phyloP scores from a whole-genome alignment of 495 filamentous ascomycete genomes.

The Podospora bellae-mahoneyi region DNA sequence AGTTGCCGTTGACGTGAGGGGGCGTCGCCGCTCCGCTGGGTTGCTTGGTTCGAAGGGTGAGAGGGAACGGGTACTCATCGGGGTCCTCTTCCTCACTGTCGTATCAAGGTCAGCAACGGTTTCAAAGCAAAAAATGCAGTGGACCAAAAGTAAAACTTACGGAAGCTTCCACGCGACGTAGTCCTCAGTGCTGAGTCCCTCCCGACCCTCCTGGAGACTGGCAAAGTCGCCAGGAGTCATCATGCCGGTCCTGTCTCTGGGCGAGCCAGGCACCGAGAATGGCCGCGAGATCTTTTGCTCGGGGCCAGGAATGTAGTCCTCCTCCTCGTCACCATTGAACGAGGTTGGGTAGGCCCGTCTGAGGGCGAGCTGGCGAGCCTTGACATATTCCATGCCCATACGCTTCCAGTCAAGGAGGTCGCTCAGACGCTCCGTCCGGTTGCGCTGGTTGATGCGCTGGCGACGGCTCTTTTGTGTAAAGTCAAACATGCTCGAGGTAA shows the following conservation, averaged over 20 bases:
- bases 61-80: conserved; percentile 88
- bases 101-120: conserved; percentile 12
- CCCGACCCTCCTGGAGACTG: conserved; percentile 86
- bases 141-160: conserved; percentile 54
- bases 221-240: conserved; percentile 99
- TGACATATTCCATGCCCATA: conserved; percentile 99
- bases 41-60: conserved; percentile 65
- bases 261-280: conserved; percentile 89
- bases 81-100: conserved; percentile 89
- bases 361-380: conserved; percentile 88
- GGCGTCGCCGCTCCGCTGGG: conserved; percentile 35
- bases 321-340: conserved; percentile 72
- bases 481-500: conserved; percentile 88
- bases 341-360: conserved; percentile 86
- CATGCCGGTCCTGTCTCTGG: conserved; percentile 86
- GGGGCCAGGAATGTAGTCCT: conserved; percentile 79
- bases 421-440: conserved; percentile 92
- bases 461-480: conserved; percentile 91
- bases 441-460: conserved; percentile 97
- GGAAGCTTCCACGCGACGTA: conserved; percentile 97
- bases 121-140: background rate
- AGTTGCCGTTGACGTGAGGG: conserved; percentile 44
- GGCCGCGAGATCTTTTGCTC: conserved; percentile 93
- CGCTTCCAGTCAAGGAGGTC: conserved; percentile 98
- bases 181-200: conserved; percentile 93